These are phyloP conservation scores for Phytophthora fragariae DNA, from an alignment of 352 stramenopile genomes.

Conservation along the genomic window DNA sequence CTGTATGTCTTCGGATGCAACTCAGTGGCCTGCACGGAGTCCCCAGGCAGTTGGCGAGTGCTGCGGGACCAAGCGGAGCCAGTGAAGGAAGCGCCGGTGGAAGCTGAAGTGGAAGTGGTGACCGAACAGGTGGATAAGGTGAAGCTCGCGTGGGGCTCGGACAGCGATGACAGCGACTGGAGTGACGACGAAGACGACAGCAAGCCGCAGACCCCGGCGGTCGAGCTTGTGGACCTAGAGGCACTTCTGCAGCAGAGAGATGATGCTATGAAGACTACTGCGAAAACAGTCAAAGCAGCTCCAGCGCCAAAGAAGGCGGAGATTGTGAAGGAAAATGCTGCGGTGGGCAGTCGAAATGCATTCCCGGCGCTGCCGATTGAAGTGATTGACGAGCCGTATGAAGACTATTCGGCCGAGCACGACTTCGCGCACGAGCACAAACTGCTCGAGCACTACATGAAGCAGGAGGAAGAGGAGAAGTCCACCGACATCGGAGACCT, in stretches of 20 bases:
- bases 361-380: constrained; percentile 76
- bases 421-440: constrained; percentile 79
- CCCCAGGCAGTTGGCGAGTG: constrained; percentile 75
- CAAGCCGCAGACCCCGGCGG: constrained; percentile 16
- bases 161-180: constrained; percentile 79
- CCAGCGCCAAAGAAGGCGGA: constrained; percentile 14
- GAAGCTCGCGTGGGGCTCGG: constrained; percentile 43
- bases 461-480: constrained; percentile 82
- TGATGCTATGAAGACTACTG: constrained; percentile 57
- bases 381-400: constrained; percentile 81
- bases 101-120: constrained; percentile 20
- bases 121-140: constrained; percentile 26
- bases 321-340: neutral
- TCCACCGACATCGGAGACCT: constrained; percentile 68
- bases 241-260: constrained; percentile 73
- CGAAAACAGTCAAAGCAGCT: constrained; percentile 13
- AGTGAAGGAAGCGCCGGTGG: constrained; percentile 6
- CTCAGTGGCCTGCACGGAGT: constrained; percentile 71
- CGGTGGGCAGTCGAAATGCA: constrained; percentile 24
- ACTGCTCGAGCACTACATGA: constrained; percentile 83
- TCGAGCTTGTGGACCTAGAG: constrained; percentile 65
- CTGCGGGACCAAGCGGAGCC: constrained; percentile 62
- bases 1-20: constrained; percentile 91
- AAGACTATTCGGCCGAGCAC: constrained; percentile 68
- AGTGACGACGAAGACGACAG: constrained; percentile 63